Conservation (phyloP, 75 land plant species). For the Selaginella tamariscina region DNA sequence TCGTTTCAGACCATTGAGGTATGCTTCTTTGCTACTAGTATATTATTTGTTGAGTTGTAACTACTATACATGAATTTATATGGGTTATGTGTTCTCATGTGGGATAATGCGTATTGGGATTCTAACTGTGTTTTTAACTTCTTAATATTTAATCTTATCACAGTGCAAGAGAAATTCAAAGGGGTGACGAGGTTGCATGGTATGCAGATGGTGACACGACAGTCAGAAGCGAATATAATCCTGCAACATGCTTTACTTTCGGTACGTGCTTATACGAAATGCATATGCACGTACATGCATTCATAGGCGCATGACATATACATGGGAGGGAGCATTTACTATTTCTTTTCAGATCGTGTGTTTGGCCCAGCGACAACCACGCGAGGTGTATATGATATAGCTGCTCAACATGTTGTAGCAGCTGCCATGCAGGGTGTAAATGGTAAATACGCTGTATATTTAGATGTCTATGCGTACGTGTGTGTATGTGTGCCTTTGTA, state of each 20-base stretch:
- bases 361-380: conserved; percentile 95
- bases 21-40: not conserved
- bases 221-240: not conserved
- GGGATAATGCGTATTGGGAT: too few species aligned
- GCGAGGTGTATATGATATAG: conserved; percentile 76
- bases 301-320: too few species aligned
- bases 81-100: not conserved
- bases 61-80: not conserved
- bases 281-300: not conserved
- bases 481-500: too few species aligned
- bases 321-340: too few species aligned
- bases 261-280: not conserved
- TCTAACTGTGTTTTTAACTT: too few species aligned
- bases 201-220: not conserved
- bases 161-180: conserved; percentile 13
- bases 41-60: not conserved
- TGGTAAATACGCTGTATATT: conserved; percentile 38
- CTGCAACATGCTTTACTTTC: not conserved
- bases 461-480: too few species aligned
- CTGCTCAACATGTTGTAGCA: conserved; percentile 76
- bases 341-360: conserved; percentile 47
- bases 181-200: conserved; percentile 8
- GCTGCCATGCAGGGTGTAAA: conserved; percentile 90
- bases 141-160: not conserved
- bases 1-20: conserved; percentile 66